Evolutionary conservation across 768 basidiomycete genomes (phyloP), one percentile per base, ranked within the genome.

Genomic region (Hortiboletus flavorubellus): DNA sequence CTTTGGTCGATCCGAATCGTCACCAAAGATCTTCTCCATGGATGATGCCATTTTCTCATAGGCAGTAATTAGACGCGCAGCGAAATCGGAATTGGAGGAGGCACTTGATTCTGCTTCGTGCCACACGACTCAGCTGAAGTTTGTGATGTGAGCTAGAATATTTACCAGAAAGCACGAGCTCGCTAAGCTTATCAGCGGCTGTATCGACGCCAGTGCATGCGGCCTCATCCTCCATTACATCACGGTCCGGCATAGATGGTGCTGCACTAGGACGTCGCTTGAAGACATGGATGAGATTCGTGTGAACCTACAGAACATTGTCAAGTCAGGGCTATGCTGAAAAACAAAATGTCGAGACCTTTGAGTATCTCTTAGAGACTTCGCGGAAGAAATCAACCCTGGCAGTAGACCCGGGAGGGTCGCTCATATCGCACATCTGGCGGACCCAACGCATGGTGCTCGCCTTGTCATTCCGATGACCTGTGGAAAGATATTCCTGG

Each of bases 371-470:
- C 11, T 26, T 18, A 2, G 1, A 12, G 1, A 49, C 5, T 26
- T n/a, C 46, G 0, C 21, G 11, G 8, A 54, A 57, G 21, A 57
- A 54, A 4, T 29, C 31, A 0, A 8, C 9, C 31, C 56, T 54
- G 16, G 26, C 47, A 6, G 15, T 2, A 29, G 18, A 30, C 14
- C 15, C 21, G 2, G 52, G 48, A 2, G 48, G n/a, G 15, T 54
- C 7, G 29, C 39, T 46, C 42, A 54, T 38, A 5, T 54, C 35
- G 31, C 58, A 59, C 56, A 58, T 59, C 4, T 44, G 23, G 31
- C n/a, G 1, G 3, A 46, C 39, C 58, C 50, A 59, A 5, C 14
- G 0, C 56, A 53, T 40, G 11, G 41, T 2, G 2, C 2, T 31
- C 26, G 21, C 26, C 18, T 44, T 52, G n/a, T 21, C 4, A 6